Percentiles rank a stretch among this genome's conserved stretches.
Conservation (phyloP, 1,139 yeast genomes). For the Saccharomyces hybrid region DNA sequence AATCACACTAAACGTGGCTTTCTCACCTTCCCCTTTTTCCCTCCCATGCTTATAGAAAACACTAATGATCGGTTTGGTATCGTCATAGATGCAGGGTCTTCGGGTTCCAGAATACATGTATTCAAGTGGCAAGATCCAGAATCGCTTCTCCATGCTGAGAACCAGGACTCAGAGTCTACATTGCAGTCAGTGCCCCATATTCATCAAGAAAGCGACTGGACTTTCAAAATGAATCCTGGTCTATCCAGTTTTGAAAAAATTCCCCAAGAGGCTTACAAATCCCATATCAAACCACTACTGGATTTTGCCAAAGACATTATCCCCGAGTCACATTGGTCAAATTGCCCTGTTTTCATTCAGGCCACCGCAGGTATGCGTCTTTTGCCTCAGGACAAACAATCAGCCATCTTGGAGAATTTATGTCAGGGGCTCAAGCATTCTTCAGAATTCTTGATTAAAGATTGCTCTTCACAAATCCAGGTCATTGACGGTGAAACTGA, state of each 20-base stretch:
- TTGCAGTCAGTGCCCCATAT: conserved; percentile 56
- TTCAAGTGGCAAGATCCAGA: conserved; percentile 56
- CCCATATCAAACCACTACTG: conserved; percentile 50
- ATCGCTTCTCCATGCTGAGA: conserved; percentile 18
- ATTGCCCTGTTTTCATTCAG: conserved; percentile 64
- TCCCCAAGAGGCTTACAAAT: conserved; percentile 47
- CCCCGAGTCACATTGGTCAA: conserved; percentile 44
- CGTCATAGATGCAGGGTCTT: conserved; percentile 74
- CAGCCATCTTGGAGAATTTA: conserved; percentile 42
- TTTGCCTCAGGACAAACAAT: conserved; percentile 42
- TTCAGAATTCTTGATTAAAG: conserved; percentile 44
- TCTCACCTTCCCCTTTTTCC: not conserved
- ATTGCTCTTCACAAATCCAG: conserved; percentile 56
- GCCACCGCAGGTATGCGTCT: conserved; percentile 84
- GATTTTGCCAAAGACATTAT: conserved; percentile 52
- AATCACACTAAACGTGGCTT: not conserved
- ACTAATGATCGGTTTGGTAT: conserved; percentile 46
- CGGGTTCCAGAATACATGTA: conserved; percentile 68
- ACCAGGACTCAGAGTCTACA: conserved; percentile 22
- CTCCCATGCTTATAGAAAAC: not conserved
- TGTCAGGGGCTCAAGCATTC: conserved; percentile 44
- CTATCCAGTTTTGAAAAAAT: conserved; percentile 50
- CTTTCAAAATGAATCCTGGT: conserved; percentile 59
- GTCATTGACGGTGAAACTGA: conserved; percentile 76
- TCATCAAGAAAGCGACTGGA: conserved; percentile 52